Evolutionary conservation across 2,329 filamentous ascomycete genomes (phyloP), one percentile per base, ranked within the genome.

Genomic region (Pseudocercospora fuligena): DNA sequence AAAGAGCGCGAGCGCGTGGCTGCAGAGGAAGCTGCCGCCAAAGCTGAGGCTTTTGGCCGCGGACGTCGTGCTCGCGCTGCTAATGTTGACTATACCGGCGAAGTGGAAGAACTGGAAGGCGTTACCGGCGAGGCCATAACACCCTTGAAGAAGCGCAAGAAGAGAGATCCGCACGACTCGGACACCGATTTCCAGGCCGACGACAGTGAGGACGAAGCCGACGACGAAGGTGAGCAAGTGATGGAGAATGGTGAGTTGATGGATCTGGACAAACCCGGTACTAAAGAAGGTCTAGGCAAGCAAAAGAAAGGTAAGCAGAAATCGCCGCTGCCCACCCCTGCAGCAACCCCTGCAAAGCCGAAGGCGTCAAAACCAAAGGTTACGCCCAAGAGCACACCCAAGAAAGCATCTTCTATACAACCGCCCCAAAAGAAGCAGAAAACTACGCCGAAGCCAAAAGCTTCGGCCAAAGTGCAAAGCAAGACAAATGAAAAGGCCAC

Each of bases 1-100:
- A 88, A 89, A 61, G 88, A 96, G 76, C 89, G 95, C 69, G 92
- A 97, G 78, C 88, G 87, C 49, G 88, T 90, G 63, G 94, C 93
- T 2, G 86, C 87, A n/a, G 88, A 88, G 64, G 89, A 93, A 73
- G 88, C 89, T 7, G 89, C 89, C 36, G 84, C 82, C 16, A 88
- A 89, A 66, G 85, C 89, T 58, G 88, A 96, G 77, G 87, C 87
- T n/a, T 87, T 97, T 57, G 95, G 95, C 11, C 88, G 95, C 66
- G 95, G 95, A 46, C 92, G 92, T 70, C 87, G 95, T 71, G 89
- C 89, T 70, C 87, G 91, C 67, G 82, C 83, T 71, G 64, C 66
- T 85, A 87, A 79, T 62, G 75, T 88, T 49, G 81, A 85, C 71
- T 87, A 87, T 69, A 78, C 78, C 21, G 72, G 73, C 47, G 79